Evolutionary conservation across 2,329 filamentous ascomycete genomes (phyloP).

Genomic region (Aspergillus sp.): DNA sequence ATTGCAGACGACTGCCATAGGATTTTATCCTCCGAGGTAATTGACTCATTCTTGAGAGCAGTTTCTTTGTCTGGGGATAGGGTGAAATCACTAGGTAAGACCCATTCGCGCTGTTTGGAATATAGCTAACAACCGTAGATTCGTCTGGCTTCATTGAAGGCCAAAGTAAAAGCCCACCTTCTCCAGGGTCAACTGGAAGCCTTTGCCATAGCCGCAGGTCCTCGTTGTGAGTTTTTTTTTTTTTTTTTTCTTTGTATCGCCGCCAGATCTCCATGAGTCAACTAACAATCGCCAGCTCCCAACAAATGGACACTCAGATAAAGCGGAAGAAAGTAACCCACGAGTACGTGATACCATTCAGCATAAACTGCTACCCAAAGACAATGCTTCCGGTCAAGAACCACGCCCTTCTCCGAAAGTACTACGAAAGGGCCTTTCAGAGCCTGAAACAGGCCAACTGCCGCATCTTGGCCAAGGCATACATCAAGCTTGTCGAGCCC

Average conservation of each 20-base stretch:
- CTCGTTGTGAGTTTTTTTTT: constrained; percentile 13
- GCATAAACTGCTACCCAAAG: constrained; percentile 30
- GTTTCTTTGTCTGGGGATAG: constrained; percentile 31
- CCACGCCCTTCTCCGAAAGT: constrained; percentile 30
- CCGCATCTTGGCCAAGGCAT: constrained; percentile 41
- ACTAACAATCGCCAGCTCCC: constrained; percentile 15
- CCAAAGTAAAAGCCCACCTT: constrained; percentile 21
- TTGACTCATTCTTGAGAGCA: constrained; percentile 34
- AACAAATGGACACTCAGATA: constrained; percentile 13
- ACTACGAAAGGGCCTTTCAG: constrained; percentile 41
- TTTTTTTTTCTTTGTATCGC: no score
- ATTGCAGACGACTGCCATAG: constrained; percentile 33
- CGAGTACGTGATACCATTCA: constrained; percentile 28
- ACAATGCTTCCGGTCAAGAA: constrained; percentile 32
- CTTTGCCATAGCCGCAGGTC: constrained; percentile 15
- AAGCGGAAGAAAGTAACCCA: constrained; percentile 26
- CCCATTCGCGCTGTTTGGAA: neutral
- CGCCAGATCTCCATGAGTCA: neutral
- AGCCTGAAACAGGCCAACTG: constrained; percentile 43
- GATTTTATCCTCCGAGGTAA: constrained; percentile 36
- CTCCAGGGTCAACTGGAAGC: constrained; percentile 22
- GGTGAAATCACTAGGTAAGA: constrained; percentile 27
- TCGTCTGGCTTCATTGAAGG: constrained; percentile 8
- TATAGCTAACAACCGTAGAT: constrained; percentile 13
- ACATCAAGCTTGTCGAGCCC: constrained; percentile 42